Conservation (phyloP, 495 filamentous ascomycete species). For the Aspergillus hancockii region DNA sequence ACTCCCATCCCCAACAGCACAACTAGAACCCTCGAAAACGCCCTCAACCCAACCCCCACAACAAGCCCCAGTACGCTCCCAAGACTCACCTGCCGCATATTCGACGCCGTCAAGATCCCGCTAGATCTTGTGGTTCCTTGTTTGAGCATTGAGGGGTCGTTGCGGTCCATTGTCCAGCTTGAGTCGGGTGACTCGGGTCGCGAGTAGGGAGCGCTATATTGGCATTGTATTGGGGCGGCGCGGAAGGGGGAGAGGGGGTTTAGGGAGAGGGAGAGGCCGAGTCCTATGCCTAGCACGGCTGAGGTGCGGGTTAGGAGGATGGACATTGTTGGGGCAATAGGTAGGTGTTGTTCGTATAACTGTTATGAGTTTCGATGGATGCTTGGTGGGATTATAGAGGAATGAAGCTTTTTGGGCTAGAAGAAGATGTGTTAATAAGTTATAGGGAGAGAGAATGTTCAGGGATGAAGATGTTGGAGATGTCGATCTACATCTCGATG, state of each 20-base stretch:
- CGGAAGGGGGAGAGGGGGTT: conserved; percentile 42
- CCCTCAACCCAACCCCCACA: conserved; percentile 66
- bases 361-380: background rate
- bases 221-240: conserved; percentile 40
- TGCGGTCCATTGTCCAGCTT: conserved; percentile 29
- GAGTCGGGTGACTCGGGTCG: conserved; percentile 26
- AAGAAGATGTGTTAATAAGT: background rate
- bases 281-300: conserved; percentile 39
- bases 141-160: conserved; percentile 28
- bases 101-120: conserved; percentile 42
- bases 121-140: conserved; percentile 27
- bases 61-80: conserved; percentile 71
- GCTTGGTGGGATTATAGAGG: background rate
- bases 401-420: background rate
- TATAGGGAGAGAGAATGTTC: background rate
- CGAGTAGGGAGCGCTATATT: conserved; percentile 35
- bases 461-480: conserved; percentile 1
- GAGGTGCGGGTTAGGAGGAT: conserved; percentile 37
- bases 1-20: conserved; percentile 71
- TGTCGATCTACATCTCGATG: background rate
- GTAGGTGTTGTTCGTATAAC: background rate
- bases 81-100: conserved; percentile 66
- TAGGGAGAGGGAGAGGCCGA: conserved; percentile 40
- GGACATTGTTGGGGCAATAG: conserved; percentile 23
- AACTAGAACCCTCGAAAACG: conserved; percentile 75